A percentile compares a stretch with the other conserved stretches of the same genome.
Evolutionary conservation across 176 grass and related monocot genomes (phyloP).

Genomic region (Paspalum notatum): DNA sequence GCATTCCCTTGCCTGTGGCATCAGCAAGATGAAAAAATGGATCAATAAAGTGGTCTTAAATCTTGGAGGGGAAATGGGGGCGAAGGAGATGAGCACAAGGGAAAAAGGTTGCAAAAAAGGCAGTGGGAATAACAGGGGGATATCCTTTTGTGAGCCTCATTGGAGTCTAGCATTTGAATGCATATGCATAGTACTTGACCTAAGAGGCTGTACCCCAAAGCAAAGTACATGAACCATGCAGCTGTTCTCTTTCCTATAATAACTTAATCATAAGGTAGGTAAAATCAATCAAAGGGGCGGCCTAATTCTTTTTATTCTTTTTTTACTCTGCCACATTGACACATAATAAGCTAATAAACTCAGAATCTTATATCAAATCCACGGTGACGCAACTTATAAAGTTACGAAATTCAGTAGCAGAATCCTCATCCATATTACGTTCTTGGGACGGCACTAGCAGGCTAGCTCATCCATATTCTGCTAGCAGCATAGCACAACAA

Average conservation of each 20-base stretch:
- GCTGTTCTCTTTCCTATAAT: background rate
- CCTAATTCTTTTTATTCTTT: background rate
- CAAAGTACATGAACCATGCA: conserved; percentile 43
- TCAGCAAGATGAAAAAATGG: conserved; percentile 42
- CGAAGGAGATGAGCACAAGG: conserved; percentile 58
- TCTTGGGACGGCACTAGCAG: background rate
- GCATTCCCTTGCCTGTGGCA: conserved; percentile 27
- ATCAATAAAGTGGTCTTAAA: conserved; percentile 40
- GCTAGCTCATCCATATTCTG: too few species aligned
- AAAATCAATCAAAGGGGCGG: conserved; percentile 41
- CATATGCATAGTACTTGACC: conserved; percentile 56
- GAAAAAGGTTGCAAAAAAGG: conserved; percentile 53
- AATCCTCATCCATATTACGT: background rate
- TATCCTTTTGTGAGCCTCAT: conserved; percentile 53
- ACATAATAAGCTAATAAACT: background rate
- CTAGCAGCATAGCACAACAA: background rate
- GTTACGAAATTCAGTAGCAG: background rate
- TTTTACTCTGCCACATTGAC: conserved; percentile 20
- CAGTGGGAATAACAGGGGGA: conserved; percentile 68
- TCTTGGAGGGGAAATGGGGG: conserved; percentile 37
- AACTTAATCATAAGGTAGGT: conserved; percentile 33
- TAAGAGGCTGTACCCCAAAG: conserved; percentile 50
- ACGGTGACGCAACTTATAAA: background rate
- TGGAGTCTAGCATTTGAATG: conserved; percentile 80
- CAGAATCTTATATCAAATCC: too few species aligned